Conservation (phyloP, 2,329 filamentous ascomycete genomes). For the Cercospora sp. region DNA sequence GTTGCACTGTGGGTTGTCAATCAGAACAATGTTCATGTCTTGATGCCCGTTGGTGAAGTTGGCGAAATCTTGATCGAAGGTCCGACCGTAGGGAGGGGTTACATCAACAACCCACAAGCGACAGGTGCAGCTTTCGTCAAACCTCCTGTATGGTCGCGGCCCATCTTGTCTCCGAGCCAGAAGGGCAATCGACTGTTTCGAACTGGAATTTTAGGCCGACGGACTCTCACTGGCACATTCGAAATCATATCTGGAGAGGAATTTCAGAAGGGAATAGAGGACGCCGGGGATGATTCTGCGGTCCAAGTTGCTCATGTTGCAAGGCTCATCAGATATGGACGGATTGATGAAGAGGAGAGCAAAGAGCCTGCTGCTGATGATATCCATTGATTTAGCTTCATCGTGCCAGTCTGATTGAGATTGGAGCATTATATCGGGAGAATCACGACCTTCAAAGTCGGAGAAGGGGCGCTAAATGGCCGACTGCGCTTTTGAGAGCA, state of each 20-base stretch:
- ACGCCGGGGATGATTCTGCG: neutral
- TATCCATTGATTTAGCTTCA: neutral
- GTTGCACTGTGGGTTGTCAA: neutral
- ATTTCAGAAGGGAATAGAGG: neutral
- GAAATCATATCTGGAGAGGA: neutral
- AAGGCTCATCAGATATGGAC: neutral
- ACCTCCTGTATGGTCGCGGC: neutral
- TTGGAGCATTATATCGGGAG: neutral
- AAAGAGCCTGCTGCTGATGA: neutral
- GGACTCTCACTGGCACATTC: neutral
- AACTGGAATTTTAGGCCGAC: neutral
- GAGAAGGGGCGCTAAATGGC: neutral
- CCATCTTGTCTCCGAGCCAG: neutral
- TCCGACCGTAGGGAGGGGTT: constrained; percentile 46
- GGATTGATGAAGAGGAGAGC: neutral
- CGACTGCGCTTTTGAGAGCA: neutral
- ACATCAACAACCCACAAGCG: constrained; percentile 36
- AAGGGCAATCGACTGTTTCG: neutral
- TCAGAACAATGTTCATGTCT: neutral
- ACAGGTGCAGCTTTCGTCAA: constrained; percentile 1
- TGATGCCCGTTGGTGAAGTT: constrained; percentile 12
- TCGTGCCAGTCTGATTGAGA: neutral
- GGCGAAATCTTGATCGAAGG: constrained; percentile 51
- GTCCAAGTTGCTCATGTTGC: neutral
- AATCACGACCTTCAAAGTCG: neutral